These are phyloP conservation scores for Neostapfia colusana DNA, from an alignment of 176 grass and related monocot species.

Conservation along the genomic window DNA sequence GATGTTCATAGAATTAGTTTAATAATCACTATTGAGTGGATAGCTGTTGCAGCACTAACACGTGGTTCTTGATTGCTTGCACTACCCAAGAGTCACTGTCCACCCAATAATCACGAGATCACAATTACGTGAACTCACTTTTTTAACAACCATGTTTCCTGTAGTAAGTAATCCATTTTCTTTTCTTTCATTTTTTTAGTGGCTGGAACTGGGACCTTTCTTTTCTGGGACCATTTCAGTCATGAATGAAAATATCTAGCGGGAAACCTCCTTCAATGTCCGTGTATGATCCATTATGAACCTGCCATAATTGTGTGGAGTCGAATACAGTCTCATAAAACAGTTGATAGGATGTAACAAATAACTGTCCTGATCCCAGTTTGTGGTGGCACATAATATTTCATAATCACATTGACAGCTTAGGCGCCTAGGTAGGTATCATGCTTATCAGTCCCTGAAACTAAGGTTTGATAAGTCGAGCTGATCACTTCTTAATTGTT, in stretches of 20 bases:
- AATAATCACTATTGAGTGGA: slow-evolving; percentile 6
- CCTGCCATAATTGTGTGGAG: slow-evolving; percentile 7
- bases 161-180: slow-evolving; percentile 11
- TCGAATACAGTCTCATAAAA: not conserved
- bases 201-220: not conserved
- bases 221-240: not conserved
- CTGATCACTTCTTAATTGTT: not conserved
- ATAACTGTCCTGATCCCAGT: not conserved
- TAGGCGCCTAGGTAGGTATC: not conserved
- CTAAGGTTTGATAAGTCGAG: not conserved
- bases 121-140: not conserved
- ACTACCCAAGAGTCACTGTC: not conserved
- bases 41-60: slow-evolving; percentile 17
- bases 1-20: slow-evolving; percentile 16
- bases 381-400: not conserved
- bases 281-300: not conserved
- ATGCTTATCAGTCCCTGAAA: not conserved
- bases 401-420: too few relatives aligned
- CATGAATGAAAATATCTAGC: slow-evolving; percentile 23
- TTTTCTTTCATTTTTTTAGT: not conserved
- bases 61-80: slow-evolving; percentile 24
- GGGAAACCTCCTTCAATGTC: not conserved
- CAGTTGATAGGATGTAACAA: too few relatives aligned
- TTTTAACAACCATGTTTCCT: not conserved
- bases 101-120: not conserved